A percentile compares a stretch with the other conserved stretches of the same genome.
These are phyloP conservation scores for Lasiosphaeria hispida DNA, from an alignment of 495 filamentous ascomycete species.

Conservation along the genomic window DNA sequence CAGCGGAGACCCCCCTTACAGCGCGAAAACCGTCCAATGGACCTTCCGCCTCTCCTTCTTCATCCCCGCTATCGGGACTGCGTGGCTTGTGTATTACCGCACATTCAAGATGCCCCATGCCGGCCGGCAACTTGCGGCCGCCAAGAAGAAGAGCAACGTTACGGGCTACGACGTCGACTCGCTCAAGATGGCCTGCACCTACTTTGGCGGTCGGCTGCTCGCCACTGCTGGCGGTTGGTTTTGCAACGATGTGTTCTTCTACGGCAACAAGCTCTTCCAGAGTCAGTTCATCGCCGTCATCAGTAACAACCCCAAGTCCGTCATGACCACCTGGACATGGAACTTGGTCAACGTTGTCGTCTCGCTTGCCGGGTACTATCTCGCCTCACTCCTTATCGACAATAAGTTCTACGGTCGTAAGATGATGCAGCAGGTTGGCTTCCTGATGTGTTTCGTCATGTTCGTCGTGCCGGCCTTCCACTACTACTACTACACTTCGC, in stretches of 20 bases:
- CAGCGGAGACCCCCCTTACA: constrained; percentile 70
- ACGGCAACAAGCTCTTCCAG: constrained; percentile 97
- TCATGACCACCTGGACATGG: constrained; percentile 87
- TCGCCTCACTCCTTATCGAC: constrained; percentile 75
- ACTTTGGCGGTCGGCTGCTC: constrained; percentile 80
- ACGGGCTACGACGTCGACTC: constrained; percentile 87
- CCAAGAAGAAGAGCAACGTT: constrained; percentile 80
- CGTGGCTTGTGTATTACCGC: constrained; percentile 93
- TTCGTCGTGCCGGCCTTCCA: constrained; percentile 83
- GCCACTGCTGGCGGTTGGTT: constrained; percentile 85
- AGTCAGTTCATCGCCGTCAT: constrained; percentile 76
- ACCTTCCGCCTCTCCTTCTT: constrained; percentile 83
- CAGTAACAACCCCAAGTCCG: constrained; percentile 52
- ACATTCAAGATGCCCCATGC: constrained; percentile 78
- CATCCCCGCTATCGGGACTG: constrained; percentile 77
- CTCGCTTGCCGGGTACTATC: constrained; percentile 79
- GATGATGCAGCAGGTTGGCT: constrained; percentile 87
- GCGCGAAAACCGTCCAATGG: constrained; percentile 68
- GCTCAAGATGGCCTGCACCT: constrained; percentile 66
- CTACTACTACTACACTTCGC: constrained; percentile 70
- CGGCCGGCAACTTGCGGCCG: constrained; percentile 65
- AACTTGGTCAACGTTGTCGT: constrained; percentile 83
- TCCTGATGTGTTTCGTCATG: constrained; percentile 81
- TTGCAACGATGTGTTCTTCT: constrained; percentile 94
- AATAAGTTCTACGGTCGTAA: constrained; percentile 91